Evolutionary conservation across 2,329 filamentous ascomycete species (phyloP).

Genomic region (Pseudocercospora eumusae): DNA sequence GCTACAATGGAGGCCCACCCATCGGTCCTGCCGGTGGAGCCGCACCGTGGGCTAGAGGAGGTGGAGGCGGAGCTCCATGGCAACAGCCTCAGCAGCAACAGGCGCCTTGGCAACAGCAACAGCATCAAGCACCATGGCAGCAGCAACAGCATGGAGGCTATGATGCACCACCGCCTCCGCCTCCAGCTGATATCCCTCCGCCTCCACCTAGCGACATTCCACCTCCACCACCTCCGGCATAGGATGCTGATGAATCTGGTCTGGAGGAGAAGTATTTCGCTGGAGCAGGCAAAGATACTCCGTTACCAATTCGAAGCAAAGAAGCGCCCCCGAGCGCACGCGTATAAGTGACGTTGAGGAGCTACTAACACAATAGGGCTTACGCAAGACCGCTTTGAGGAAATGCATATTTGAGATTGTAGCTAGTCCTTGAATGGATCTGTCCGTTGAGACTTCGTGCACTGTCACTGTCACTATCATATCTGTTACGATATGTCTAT

Average conservation of each 20-base stretch:
- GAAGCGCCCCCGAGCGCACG: not conserved
- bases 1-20: conserved; percentile 31
- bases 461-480: no score
- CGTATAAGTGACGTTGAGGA: not conserved
- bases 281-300: not conserved
- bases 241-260: conserved; percentile 3
- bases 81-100: conserved; percentile 33
- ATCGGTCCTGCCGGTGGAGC: conserved; percentile 27
- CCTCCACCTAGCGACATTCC: conserved; percentile 64
- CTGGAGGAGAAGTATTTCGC: not conserved
- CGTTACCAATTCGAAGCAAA: conserved; percentile 3
- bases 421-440: not conserved
- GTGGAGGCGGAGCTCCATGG: conserved; percentile 35
- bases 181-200: conserved; percentile 62
- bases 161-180: conserved; percentile 46
- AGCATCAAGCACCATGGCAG: conserved; percentile 22
- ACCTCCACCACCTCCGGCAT: conserved; percentile 61
- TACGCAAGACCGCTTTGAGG: not conserved
- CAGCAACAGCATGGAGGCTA: conserved; percentile 23
- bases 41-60: conserved; percentile 28
- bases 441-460: not conserved
- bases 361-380: not conserved
- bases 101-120: conserved; percentile 20
- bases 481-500: no score
- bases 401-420: not conserved